Evolutionary conservation across 1,284 basidiomycete genomes (phyloP), one percentile per base, ranked within the genome.

Genomic region (Boletus sp.): DNA sequence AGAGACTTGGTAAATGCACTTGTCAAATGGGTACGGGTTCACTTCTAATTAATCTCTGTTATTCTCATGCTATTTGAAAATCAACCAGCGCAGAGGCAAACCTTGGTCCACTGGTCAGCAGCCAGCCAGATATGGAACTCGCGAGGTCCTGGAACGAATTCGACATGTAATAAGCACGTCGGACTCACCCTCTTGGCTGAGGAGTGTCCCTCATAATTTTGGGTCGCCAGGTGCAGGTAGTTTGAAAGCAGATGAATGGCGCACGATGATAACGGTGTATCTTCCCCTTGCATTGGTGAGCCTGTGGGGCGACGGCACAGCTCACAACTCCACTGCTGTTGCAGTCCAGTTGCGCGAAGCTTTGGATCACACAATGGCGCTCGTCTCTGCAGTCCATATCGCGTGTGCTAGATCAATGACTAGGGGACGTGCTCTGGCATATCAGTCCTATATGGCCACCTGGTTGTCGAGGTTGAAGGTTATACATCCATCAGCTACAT

Each of bases 291-390:
- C 54, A n/a, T 50, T 62, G 3, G 35, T 56, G 2, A 63, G 43
- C 37, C 37, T 63, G 23, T 63, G 62, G 58, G 33, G 43, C 27
- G 53, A 61, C 11, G 50, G 58, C 11, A 51, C 19, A 4, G 40
- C 6, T 10, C 53, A 62, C 37, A 60, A 43, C 9, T 55, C 23
- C 4, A 27, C 5, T 25, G 35, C 35, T 2, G 6, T 48, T 49
- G 57, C 27, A 11, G n/a, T 56, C 16, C 52, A 56, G 27, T 10
- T 56, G 16, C 23, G 7, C 19, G 8, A 47, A 40, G 49, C 49
- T 52, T 37, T 63, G 13, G 52, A 62, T 19, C 52, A 63, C 21
- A 53, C 48, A 5, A 57, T 63, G 62, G 60, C 51, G 11, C 60
- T 61, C 21, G 59, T 62, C 30, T 46, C 25, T 46, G 56, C 56